phyloP scores from a whole-genome alignment of 768 basidiomycete genomes.

The Imleria badia region DNA sequence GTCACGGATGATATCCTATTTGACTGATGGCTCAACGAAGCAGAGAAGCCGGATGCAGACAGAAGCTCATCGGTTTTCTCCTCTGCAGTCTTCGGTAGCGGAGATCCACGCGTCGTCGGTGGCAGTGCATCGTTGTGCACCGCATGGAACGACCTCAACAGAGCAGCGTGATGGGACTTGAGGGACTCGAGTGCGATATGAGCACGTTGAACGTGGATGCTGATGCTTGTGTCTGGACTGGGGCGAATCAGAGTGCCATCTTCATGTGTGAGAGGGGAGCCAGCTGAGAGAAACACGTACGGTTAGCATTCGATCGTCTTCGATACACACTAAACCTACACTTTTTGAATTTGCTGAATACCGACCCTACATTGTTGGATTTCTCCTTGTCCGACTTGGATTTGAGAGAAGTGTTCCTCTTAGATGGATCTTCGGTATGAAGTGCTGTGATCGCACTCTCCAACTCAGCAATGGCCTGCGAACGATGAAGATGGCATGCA shows the following conservation, averaged over 20 bases:
- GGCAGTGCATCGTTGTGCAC: constrained; percentile 30
- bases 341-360: constrained; percentile 65
- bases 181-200: constrained; percentile 50
- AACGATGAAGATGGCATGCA: neutral
- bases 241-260: constrained; percentile 24
- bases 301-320: neutral
- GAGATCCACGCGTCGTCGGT: constrained; percentile 25
- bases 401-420: constrained; percentile 35
- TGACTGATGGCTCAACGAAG: constrained; percentile 35
- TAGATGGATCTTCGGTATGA: constrained; percentile 38
- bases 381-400: constrained; percentile 49
- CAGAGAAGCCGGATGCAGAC: constrained; percentile 24
- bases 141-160: constrained; percentile 44
- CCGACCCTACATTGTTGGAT: constrained; percentile 28
- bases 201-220: constrained; percentile 41
- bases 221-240: constrained; percentile 17
- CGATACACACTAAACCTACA: constrained; percentile 35
- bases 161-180: constrained; percentile 56
- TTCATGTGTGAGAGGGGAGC: constrained; percentile 22
- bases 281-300: constrained; percentile 16
- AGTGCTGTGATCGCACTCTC: constrained; percentile 52
- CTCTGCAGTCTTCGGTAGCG: constrained; percentile 48
- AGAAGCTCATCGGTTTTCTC: constrained; percentile 40
- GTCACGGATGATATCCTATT: constrained; percentile 50
- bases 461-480: constrained; percentile 57